These are phyloP conservation scores for Acacia concinna DNA, from an alignment of 331 rosid genomes.

Conservation along the genomic window DNA sequence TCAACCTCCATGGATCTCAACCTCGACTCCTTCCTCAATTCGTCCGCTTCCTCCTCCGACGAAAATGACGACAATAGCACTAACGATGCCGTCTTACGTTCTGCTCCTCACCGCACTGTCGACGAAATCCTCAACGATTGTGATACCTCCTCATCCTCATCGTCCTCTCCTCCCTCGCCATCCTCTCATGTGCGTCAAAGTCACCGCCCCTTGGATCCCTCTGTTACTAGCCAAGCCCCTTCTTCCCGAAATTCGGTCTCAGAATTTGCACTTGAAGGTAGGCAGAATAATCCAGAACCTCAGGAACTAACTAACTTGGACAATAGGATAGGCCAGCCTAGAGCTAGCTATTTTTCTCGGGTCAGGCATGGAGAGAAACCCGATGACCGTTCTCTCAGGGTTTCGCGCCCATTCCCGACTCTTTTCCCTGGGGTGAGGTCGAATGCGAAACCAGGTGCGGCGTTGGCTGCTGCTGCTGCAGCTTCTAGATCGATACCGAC, in stretches of 20 bases:
- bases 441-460: conserved; percentile 90
- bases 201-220: conserved; percentile 21
- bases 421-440: conserved; percentile 71
- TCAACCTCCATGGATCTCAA: conserved; percentile 68
- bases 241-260: conserved; percentile 13
- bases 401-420: conserved; percentile 59
- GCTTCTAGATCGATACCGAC: conserved; percentile 81
- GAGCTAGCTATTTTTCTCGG: conserved; percentile 42
- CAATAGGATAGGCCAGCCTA: conserved; percentile 38
- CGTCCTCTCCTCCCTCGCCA: conserved; percentile 43
- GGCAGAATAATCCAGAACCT: conserved; percentile 24
- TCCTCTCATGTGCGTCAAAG: conserved; percentile 27
- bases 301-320: conserved; percentile 31
- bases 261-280: conserved; percentile 24
- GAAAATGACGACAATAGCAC: conserved; percentile 37
- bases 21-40: conserved; percentile 64
- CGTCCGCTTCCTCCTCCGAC: conserved; percentile 48
- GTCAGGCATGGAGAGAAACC: conserved; percentile 37
- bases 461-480: conserved; percentile 91
- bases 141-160: conserved; percentile 58
- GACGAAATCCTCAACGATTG: conserved; percentile 91
- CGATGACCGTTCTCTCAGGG: conserved; percentile 50
- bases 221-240: conserved; percentile 20
- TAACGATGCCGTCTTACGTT: conserved; percentile 16
- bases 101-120: conserved; percentile 53